Base-by-base conservation (phyloP, 1,284 basidiomycete genomes). In the Porogramme epimiltina region DNA sequence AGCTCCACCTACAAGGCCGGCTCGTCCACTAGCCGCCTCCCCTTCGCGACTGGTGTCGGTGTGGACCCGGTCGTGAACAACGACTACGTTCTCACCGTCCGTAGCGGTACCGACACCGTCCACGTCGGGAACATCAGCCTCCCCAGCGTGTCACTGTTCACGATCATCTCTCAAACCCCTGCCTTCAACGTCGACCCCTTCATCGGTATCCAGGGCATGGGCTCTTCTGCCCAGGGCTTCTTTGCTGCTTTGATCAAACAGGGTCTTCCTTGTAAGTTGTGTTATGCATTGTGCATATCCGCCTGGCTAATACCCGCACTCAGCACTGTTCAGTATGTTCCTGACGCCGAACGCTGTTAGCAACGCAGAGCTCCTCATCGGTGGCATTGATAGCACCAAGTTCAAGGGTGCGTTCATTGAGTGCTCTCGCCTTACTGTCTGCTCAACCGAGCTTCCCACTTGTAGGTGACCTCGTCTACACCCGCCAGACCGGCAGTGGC, bases 201-300 rank as follows among this genome's bases (percentile, higher is more conserved):
- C 70, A 76, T 76, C 56, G 79, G 79, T 8, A 81, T 80, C 52
- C 75, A 78, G 64, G 79, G 79, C 49, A 75, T 81, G 74, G 67
- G 73, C 46, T 70, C 79, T 13, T 64, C 63, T 19, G 75, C 75
- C 8, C 67, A 73, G 58, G 78, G 79, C n/a, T 73, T 81, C 58
- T 81, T 82, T 56, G 72, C 70, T 1, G 68, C 68, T 42, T 69
- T 82, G 38, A 66, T 77, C 16, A 65, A 62, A 34, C 69, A 79
- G 58, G 81, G 80, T 4, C 69, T 82, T 40, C 76, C 78, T 26
- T 72, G 77, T 79, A 55, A 62, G 72, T 55, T 19, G 28, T 31
- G 28, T 31, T 31, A 13, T 31, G 8, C 13, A 31, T 13, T 8
- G 13, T 31, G 28, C 28, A 31, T 31, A 8, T 31, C n/a, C n/a